Conservation (phyloP, 306 rosid species). For the Amphicarpaea edgeworthii region DNA sequence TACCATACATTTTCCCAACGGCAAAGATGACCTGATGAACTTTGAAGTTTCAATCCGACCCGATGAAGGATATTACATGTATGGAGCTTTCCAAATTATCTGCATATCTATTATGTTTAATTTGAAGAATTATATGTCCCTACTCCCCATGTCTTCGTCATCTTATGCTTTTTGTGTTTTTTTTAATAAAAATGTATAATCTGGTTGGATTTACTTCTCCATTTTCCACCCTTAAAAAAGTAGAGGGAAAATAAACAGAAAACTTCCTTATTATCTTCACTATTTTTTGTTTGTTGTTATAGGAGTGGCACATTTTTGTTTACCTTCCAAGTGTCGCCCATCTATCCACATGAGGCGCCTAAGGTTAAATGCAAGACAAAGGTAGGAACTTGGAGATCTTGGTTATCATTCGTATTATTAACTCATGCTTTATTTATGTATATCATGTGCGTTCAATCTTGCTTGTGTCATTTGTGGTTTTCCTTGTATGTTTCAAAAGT, state of each 20-base stretch:
- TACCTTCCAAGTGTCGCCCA: constrained; percentile 76
- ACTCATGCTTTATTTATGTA: constrained; percentile 17
- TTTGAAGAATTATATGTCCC: background rate
- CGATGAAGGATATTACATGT: constrained; percentile 91
- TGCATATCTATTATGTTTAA: background rate
- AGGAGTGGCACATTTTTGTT: constrained; percentile 85
- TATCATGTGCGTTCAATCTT: background rate
- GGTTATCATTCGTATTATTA: constrained; percentile 15
- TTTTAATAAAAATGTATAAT: constrained; percentile 17
- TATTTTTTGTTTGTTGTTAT: constrained; percentile 47
- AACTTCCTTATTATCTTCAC: constrained; percentile 11
- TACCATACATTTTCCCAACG: constrained; percentile 77
- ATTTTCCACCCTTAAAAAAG: background rate
- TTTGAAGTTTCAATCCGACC: constrained; percentile 91
- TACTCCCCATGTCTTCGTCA: background rate
- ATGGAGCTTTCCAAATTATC: constrained; percentile 38
- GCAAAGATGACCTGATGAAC: constrained; percentile 96
- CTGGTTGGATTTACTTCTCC: constrained; percentile 7
- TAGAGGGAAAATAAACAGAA: background rate
- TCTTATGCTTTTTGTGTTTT: background rate
- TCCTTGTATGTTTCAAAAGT: background rate
- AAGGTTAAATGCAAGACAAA: constrained; percentile 96
- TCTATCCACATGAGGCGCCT: constrained; percentile 92
- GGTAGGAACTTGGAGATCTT: constrained; percentile 53
- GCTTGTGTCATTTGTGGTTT: background rate